Evolutionary conservation across 805 yeast genomes (phyloP), one percentile per base, ranked within the genome.

Genomic region (Candida xyloterini): DNA sequence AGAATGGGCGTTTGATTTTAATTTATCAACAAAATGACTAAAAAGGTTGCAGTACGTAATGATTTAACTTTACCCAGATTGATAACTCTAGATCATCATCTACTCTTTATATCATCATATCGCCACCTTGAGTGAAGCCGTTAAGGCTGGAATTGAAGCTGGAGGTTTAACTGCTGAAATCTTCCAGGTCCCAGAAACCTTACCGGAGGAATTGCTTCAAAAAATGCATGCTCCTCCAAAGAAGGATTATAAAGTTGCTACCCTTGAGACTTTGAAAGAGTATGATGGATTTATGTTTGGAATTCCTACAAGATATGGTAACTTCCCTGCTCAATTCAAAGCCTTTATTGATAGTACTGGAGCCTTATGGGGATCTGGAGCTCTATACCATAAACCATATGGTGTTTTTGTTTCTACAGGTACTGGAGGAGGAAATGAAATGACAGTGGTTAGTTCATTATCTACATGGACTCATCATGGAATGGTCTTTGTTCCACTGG

Each of bases 81-180:
- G 33, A 30, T 31, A 15, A 38, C 27, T n/a, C 30, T 26, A 48
- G 52, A 81, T 88, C 50, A 72, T 88, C 62, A 78, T 81, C 61
- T 88, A 88, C 74, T 81, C 95, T 27, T 62, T 82, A 51, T 87
- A 84, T 69, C 89, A 89, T 46, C 96, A 88, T 66, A 67, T 83
- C 51, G 78, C 79, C 49, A 65, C 69, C 30, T 56, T 85, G 54
- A 95, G 95, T 26, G 76, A 80, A 60, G 68, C 84, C 30, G 78
- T 78, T 56, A 74, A 82, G 65, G 65, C 65, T 40, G 95, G 95
- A 52, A 73, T 84, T 30, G 81, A 76, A 59, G 69, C 76, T 7
- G 78, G 84, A 11, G 95, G 91, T 46, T 81, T 82, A 42, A 43
- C 59, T 15, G 95, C 85, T 25, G 81, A 78, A 53, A 70, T 88